Base-by-base conservation (phyloP, 2,329 filamentous ascomycete genomes). In the Fusarium palustre region DNA sequence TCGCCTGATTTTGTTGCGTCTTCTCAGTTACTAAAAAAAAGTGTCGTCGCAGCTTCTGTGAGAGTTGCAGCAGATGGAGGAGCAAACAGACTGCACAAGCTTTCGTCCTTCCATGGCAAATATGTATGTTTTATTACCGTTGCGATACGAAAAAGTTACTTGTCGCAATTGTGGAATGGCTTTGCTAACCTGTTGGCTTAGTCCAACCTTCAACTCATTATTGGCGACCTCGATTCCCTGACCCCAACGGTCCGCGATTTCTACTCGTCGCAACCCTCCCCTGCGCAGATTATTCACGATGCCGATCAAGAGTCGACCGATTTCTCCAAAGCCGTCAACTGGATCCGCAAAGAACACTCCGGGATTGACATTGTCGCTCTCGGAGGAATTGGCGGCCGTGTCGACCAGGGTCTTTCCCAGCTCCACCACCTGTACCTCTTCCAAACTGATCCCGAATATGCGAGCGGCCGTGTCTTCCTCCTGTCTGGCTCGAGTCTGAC, bases 141-240 rank as follows among this genome's bases (percentile, higher is more conserved):
- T 39, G 18, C 24, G 48, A n/a, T 16, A 30, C 16, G 9, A 30
- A 38, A 22, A n/a, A 3, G 7, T 22, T 22, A 39, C 36, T 7
- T 47, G 3, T 18, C 18, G 5, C 25, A 33, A 24, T 10, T 30
- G n/a, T 22, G 18, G 15, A 20, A 24, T 33, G 13, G 9, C 39
- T 11, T 20, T 30, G 22, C 52, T 70, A 47, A 70, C 56, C 62
- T 43, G 45, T 60, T 45, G 16, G 2, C 8, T 20, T 13, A 87
- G 85, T 80, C 88, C 75, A 82, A 88, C 59, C 87, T 93, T 2
- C 83, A 92, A 75, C 83, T 87, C 56, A 94, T 99, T 65, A 89
- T 97, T 71, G 96, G 96, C 47, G 96, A 99, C 77, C 86, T 99
- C 12, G 96, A 99, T 81, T 97, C 95, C 6, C 82, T 98, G 20